Conservation (phyloP, 2,329 filamentous ascomycete genomes). For the Pseudogymnoascus sp. region DNA sequence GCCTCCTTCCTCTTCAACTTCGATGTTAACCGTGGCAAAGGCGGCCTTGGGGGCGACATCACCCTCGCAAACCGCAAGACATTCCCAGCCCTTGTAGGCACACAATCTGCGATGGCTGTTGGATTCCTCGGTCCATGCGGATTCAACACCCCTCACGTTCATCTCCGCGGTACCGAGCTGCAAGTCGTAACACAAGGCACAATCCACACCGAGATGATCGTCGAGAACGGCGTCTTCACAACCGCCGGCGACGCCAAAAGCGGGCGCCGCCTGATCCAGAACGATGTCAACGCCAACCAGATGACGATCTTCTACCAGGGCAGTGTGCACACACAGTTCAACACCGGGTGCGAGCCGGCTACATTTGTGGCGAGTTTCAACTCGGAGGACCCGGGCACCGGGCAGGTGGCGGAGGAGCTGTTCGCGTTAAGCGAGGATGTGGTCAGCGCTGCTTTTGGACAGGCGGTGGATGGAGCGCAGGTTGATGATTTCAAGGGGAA, state of each 20-base stretch:
- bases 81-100: constrained; percentile 51
- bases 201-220: constrained; percentile 46
- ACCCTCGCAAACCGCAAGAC: constrained; percentile 49
- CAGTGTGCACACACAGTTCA: constrained; percentile 50
- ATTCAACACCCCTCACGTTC: constrained; percentile 52
- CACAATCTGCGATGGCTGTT: constrained; percentile 45
- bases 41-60: constrained; percentile 42
- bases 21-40: constrained; percentile 32
- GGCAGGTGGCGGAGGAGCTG: constrained; percentile 45
- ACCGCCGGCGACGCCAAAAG: constrained; percentile 29
- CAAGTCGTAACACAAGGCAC: constrained; percentile 45
- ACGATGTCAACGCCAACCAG: constrained; percentile 39
- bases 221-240: constrained; percentile 44
- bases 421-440: constrained; percentile 43
- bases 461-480: constrained; percentile 41
- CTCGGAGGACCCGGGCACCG: constrained; percentile 46
- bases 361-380: constrained; percentile 46
- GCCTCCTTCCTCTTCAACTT: constrained; percentile 47
- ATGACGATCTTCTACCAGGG: constrained; percentile 52
- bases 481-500: constrained; percentile 39
- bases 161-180: constrained; percentile 49
- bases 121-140: constrained; percentile 47
- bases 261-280: constrained; percentile 36
- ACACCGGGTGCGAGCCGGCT: constrained; percentile 47
- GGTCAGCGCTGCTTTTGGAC: constrained; percentile 42